Evolutionary conservation across 2,329 filamentous ascomycete genomes (phyloP), one percentile per base, ranked within the genome.

Genomic region (Fusarium paranaense): DNA sequence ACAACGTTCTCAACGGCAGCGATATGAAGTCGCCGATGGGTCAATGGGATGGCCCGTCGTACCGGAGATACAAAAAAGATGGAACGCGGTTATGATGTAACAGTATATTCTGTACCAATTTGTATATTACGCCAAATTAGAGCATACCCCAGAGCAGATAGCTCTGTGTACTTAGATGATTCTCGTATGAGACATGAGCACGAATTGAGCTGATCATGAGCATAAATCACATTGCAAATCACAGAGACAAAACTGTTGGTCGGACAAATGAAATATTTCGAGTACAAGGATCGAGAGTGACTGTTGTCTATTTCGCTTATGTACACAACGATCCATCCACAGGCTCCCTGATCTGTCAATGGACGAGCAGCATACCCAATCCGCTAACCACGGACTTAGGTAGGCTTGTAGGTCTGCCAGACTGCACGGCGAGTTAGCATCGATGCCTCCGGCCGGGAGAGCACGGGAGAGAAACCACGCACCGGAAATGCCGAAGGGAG

Each of bases 401-500:
- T 76, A 70, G 81, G 75, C 81, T 84, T 84, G 82, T 82, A 82
- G 72, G 82, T 83, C 78, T 85, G 83, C 84, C 85, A 90, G 79
- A 85, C 88, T 90, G 78, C 54, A 16, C 62, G 25, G 27, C 35
- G 54, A 42, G 72, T 79, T 66, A 79, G 78, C 60, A 77, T 73
- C 60, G 57, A 52, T 42, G 30, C 61, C 65, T 66, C 47, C 13
- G 38, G 37, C 57, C 56, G 64, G 62, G 22, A 54, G 33, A 63
- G 60, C 37, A 40, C 60, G 67, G 64, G 56, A 42, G 33, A 66
- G 68, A 75, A 76, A 80, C 78, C 67, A 89, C 89, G 81, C 83
- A 91, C 90, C 82, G 76, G 88, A 86, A 81, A 93, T 90, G 80
- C 87, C 89, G 83, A 93, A 91, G 76, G 91, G 91, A 66, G 87